Conservation (phyloP, 2,329 filamentous ascomycete species). For the Colletotrichum nymphaeae region DNA sequence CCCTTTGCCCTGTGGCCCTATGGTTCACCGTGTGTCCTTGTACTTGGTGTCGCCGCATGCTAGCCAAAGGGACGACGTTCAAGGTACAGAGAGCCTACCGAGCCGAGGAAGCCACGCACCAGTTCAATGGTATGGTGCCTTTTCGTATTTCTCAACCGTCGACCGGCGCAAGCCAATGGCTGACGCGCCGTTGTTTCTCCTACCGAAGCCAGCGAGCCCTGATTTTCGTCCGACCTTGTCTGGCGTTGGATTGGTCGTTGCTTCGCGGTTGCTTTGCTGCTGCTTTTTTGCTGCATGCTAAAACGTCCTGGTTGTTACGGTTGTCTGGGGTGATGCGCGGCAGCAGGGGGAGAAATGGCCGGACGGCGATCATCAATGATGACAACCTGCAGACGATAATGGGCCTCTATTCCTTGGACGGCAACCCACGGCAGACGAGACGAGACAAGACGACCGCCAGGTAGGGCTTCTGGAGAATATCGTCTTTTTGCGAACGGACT, state of each 20-base stretch:
- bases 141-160: neutral
- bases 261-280: constrained; percentile 9
- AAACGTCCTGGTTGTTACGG: neutral
- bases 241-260: neutral
- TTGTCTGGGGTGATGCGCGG: constrained; percentile 35
- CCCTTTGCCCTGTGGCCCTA: neutral
- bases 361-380: constrained; percentile 29
- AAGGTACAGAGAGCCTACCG: neutral
- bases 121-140: neutral
- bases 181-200: constrained; percentile 4
- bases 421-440: constrained; percentile 1
- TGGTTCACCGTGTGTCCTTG: neutral
- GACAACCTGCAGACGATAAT: constrained; percentile 31
- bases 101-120: neutral
- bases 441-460: neutral
- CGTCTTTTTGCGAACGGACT: neutral
- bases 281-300: constrained; percentile 17
- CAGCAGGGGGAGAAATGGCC: constrained; percentile 9
- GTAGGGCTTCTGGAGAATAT: neutral
- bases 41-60: neutral
- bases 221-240: neutral
- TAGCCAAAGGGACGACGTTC: neutral
- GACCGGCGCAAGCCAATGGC: neutral
- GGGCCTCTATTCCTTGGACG: constrained; percentile 30
- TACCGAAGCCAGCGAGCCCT: constrained; percentile 11